Evolutionary conservation across 2,329 filamentous ascomycete species (phyloP).

Genomic region (Colletotrichum acutatum): DNA sequence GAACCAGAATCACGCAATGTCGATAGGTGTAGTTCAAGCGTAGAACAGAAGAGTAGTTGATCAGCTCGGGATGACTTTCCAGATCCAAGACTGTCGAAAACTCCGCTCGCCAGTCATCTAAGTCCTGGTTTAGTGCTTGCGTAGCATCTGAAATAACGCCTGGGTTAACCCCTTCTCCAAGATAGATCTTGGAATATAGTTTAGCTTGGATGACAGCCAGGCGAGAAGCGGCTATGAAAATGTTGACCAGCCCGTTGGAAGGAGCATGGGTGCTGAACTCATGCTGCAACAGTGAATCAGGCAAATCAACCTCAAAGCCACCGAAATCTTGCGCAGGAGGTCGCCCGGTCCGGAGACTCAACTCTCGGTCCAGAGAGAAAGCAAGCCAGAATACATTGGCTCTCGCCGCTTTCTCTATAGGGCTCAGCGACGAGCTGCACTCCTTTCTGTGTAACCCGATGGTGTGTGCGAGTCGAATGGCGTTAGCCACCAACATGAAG

Average conservation of each 20-base stretch:
- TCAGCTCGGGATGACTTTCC: background rate
- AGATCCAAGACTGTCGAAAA: background rate
- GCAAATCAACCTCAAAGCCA: background rate
- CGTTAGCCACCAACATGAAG: constrained; percentile 8
- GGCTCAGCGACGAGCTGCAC: background rate
- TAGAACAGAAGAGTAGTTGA: background rate
- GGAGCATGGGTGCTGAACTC: background rate
- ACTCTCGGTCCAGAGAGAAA: background rate
- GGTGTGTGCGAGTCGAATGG: background rate
- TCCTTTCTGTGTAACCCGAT: constrained; percentile 10
- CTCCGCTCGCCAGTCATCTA: background rate
- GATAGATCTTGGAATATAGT: background rate
- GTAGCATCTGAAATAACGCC: background rate
- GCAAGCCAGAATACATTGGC: background rate
- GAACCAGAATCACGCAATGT: background rate
- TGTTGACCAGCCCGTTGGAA: background rate
- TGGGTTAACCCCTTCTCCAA: background rate
- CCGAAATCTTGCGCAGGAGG: constrained; percentile 10
- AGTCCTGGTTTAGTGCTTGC: background rate
- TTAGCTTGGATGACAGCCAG: background rate
- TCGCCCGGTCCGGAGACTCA: background rate
- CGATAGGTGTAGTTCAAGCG: constrained; percentile 1
- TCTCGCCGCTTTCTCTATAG: background rate
- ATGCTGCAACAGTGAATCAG: background rate
- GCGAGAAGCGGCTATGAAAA: background rate